Conservation (phyloP, 2,329 filamentous ascomycete species). For the Pseudofabraea citricarpa region DNA sequence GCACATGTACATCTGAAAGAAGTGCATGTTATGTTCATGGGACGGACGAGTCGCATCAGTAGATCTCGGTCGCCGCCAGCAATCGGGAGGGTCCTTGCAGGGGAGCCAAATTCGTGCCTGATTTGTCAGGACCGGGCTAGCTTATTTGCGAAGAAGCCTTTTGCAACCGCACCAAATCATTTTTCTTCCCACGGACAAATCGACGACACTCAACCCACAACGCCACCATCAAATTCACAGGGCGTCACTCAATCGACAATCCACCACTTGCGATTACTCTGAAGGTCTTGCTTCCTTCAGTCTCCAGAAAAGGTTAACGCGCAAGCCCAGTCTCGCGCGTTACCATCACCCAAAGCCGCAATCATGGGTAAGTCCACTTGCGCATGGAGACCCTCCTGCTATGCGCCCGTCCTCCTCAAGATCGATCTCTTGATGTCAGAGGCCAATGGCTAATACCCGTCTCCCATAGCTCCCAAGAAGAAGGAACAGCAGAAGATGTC, state of each 20-base stretch:
- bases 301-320: conserved; percentile 19
- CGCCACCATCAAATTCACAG: conserved; percentile 15
- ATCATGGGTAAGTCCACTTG: conserved; percentile 56
- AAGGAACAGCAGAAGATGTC: conserved; percentile 92
- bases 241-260: conserved; percentile 10
- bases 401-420: no score
- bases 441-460: conserved; percentile 40
- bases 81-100: no score
- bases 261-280: conserved; percentile 5
- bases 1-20: no score
- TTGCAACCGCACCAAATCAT: conserved; percentile 8
- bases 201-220: neutral
- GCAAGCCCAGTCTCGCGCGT: conserved; percentile 37
- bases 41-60: no score
- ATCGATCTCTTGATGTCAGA: no score
- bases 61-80: no score
- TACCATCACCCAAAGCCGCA: conserved; percentile 41
- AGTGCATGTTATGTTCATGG: no score
- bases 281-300: conserved; percentile 21
- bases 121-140: no score
- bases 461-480: conserved; percentile 73
- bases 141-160: no score
- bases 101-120: no score
- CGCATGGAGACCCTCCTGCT: no score
- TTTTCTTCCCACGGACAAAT: conserved; percentile 6